Percentiles rank a stretch among this genome's conserved stretches.
phyloP scores from a whole-genome alignment of 345 rosid genomes.

The Citrus sinensis region DVS_A1.0 CM039165.1:6349001-6349500 shows the following conservation, averaged over 20 bases:
- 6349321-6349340: not conserved
- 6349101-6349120: too few species aligned
- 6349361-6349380: not conserved
- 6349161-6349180: too few species aligned
- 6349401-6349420: not conserved
- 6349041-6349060: too few species aligned
- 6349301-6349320: not conserved
- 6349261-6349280: conserved; percentile 88
- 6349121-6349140: too few species aligned
- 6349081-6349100: too few species aligned
- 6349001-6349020: too few species aligned
- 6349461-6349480: conserved; percentile 78
- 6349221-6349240: conserved; percentile 70
- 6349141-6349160: too few species aligned
- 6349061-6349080: too few species aligned
- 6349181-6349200: conserved; percentile 28
- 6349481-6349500: conserved; percentile 32
- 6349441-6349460: conserved; percentile 92
- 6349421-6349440: conserved; percentile 99
- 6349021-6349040: too few species aligned
- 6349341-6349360: not conserved
- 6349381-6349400: not conserved
- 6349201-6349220: conserved; percentile 51
- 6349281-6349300: not conserved
- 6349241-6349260: conserved; percentile 75